These are phyloP conservation scores for Plasmodium vivax DNA, from an alignment of 169 alveolate species.

Conservation along the genomic window DNA sequence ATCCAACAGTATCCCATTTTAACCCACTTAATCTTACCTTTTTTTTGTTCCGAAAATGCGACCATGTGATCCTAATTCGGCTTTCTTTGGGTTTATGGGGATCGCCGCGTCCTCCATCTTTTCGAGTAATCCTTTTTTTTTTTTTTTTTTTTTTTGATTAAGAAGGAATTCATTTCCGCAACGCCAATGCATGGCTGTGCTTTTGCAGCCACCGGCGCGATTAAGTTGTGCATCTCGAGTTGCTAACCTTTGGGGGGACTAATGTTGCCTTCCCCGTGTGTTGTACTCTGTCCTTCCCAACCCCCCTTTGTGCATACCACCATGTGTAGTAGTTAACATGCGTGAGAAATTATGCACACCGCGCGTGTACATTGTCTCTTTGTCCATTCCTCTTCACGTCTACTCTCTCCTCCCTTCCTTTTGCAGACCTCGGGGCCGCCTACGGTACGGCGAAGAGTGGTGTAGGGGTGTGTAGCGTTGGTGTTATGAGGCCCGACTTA, in stretches of 20 bases:
- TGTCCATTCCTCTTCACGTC: neutral
- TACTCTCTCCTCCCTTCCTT: neutral
- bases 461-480: constrained; percentile 99
- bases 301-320: neutral
- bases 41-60: constrained; percentile 66
- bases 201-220: neutral
- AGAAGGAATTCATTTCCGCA: neutral
- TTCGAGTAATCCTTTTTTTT: constrained; percentile 87
- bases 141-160: neutral
- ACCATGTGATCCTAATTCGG: constrained; percentile 93
- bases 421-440: constrained; percentile 98
- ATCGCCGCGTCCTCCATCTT: constrained; percentile 97
- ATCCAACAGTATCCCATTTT: neutral
- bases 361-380: neutral
- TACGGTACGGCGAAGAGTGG: constrained; percentile 99
- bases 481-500: constrained; percentile 99
- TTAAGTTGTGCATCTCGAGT: neutral
- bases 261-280: neutral
- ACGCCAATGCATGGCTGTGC: neutral
- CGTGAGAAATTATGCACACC: neutral
- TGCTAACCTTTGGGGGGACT: neutral
- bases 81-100: constrained; percentile 99
- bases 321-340: neutral
- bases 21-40: constrained; percentile 17
- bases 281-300: neutral